Base-by-base conservation (phyloP, 2,329 filamentous ascomycete species). In the Teratosphaeria pseudoeucalypti region DNA sequence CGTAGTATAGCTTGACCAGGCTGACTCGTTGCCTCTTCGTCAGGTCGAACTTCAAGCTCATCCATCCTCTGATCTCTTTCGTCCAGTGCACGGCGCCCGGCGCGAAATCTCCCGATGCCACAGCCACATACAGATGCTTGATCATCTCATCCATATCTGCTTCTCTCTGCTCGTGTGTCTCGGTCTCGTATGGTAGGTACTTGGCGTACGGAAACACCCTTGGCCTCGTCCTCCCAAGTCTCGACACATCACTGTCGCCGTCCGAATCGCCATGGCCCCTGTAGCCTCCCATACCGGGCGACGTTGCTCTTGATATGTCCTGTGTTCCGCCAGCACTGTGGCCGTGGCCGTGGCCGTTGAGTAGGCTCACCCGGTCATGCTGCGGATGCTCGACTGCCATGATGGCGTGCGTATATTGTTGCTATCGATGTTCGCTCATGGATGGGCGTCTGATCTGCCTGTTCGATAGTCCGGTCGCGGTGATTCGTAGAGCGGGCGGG, bases 41-140 rank as follows among this genome's bases (percentile, higher is more conserved):
- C 72, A 96, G 90, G 76, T 99, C 92, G 72, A 99, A 99, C 80
- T 99, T 99, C 75, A 99, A 85, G 58, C 88, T 89, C 65, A 99
- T 81, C 94, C 95, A 99, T 75, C 88, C 90, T 71, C 92, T 85
- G 55, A 99, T 86, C 82, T 99, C 94, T 66, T 92, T 86, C 16
- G 94, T 96, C 94, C 94, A 99, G 75, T 99, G 92, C 62, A 96
- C 81, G 32, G 92, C 94, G 37, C 94, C 94, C 0, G 92, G 90
- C 27, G 88, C 87, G 75, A 97, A 97, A 75, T 99, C 94, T 65
- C 96, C 91, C 3, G 94, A 88, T 71, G 91, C 87, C 64, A 99
- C 81, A 60, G 92, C 85, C 67, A 96, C 89, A 73, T 96, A 97
- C 34, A 99, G 86, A 70, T 96, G 89, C 73, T 92, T 94, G 66